Evolutionary conservation across 768 basidiomycete genomes (phyloP).

Genomic region (Xerocomus potaroensis): DNA sequence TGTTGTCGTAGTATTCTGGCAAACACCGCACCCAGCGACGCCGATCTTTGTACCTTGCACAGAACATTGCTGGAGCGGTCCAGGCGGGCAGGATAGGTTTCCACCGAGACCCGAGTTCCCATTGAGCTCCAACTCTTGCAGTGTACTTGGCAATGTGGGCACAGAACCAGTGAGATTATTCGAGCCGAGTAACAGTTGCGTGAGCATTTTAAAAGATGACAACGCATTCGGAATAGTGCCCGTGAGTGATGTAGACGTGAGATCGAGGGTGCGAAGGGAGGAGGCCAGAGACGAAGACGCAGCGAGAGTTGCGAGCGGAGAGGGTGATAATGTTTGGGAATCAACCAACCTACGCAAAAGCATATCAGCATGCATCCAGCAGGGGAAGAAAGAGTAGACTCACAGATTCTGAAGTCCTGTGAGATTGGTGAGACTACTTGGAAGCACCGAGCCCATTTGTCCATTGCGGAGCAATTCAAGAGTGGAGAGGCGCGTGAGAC

Average conservation of each 20-base stretch:
- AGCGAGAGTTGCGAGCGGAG: conserved; percentile 30
- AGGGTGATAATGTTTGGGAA: conserved; percentile 31
- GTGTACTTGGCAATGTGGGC: conserved; percentile 33
- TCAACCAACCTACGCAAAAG: conserved; percentile 31
- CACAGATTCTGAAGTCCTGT: conserved; percentile 38
- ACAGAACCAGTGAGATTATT: conserved; percentile 36
- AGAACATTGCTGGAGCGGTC: conserved; percentile 16
- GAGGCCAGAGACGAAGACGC: conserved; percentile 30
- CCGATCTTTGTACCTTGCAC: conserved; percentile 20
- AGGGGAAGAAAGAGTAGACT: neutral
- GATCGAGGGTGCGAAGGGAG: conserved; percentile 36
- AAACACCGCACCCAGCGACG: conserved; percentile 22
- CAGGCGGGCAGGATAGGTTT: conserved; percentile 12
- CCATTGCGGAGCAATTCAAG: conserved; percentile 39
- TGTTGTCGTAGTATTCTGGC: conserved; percentile 14
- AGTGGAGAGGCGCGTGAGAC: conserved; percentile 31
- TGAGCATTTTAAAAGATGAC: conserved; percentile 32
- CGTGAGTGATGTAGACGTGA: conserved; percentile 38
- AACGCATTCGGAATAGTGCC: conserved; percentile 34
- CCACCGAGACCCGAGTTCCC: conserved; percentile 38
- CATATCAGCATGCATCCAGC: conserved; percentile 1
- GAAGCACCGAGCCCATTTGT: conserved; percentile 36
- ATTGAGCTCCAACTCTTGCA: conserved; percentile 33
- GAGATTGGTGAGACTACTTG: conserved; percentile 31
- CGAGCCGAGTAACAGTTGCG: conserved; percentile 36